These are phyloP conservation scores for Geoglossum cookeanum DNA, from an alignment of 2,329 filamentous ascomycete genomes.

Conservation along the genomic window DNA sequence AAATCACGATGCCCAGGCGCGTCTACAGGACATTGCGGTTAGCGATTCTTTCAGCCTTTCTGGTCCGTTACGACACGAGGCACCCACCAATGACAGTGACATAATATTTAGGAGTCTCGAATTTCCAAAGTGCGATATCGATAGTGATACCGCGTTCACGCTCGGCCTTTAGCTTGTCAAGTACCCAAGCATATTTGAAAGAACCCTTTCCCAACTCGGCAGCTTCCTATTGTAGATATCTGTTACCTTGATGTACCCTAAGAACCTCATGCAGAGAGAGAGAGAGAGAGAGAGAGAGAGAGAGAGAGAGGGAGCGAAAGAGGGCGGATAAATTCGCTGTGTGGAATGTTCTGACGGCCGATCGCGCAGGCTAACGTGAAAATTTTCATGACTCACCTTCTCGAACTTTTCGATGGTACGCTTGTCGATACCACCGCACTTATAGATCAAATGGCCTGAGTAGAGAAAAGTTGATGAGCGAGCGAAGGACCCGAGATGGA, in stretches of 20 bases:
- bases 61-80: background rate
- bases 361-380: background rate
- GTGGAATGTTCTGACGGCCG: background rate
- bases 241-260: background rate
- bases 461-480: conserved; percentile 17
- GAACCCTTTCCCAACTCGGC: conserved; percentile 99
- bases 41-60: background rate
- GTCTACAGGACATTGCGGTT: conserved; percentile 31
- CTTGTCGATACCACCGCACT: conserved; percentile 99
- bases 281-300: background rate
- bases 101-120: conserved; percentile 95
- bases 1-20: conserved; percentile 99
- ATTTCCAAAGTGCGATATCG: conserved; percentile 99
- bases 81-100: conserved; percentile 87
- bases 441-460: conserved; percentile 94
- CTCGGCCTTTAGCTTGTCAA: conserved; percentile 99
- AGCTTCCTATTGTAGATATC: conserved; percentile 52
- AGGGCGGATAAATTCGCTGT: background rate
- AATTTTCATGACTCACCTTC: conserved; percentile 55
- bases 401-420: conserved; percentile 99
- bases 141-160: conserved; percentile 99
- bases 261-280: background rate
- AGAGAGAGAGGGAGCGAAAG: background rate
- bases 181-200: conserved; percentile 99
- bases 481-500: conserved; percentile 12